Evolutionary conservation across 441 rosid species (phyloP).

Genomic region (Gossypium schwendimanii): DNA sequence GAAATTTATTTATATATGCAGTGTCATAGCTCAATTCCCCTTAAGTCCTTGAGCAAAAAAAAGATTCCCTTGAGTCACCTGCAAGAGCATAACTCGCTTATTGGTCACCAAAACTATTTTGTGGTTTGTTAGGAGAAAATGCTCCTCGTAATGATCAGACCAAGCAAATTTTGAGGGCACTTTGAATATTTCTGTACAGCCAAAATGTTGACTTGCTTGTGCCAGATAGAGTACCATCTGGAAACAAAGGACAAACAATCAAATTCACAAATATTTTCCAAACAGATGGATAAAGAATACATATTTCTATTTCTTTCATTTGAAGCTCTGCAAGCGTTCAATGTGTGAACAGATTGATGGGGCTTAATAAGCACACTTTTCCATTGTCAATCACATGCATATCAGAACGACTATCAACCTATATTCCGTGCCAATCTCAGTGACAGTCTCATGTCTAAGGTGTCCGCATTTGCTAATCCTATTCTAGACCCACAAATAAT

Average conservation of each 20-base stretch:
- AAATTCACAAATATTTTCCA: conserved; percentile 19
- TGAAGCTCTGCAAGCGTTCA: neutral
- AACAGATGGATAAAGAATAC: neutral
- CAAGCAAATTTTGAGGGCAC: conserved; percentile 91
- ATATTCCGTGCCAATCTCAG: neutral
- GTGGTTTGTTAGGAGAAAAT: conserved; percentile 68
- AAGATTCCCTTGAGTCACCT: conserved; percentile 38
- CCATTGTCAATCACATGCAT: neutral
- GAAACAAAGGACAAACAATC: conserved; percentile 19
- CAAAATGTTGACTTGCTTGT: conserved; percentile 83
- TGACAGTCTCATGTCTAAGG: neutral
- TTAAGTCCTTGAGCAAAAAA: conserved; percentile 13
- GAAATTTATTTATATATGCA: neutral
- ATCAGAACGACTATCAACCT: neutral
- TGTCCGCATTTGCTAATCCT: neutral
- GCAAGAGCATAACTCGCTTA: conserved; percentile 78
- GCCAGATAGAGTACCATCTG: conserved; percentile 91
- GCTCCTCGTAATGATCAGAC: conserved; percentile 86
- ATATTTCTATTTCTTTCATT: neutral
- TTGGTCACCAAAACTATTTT: conserved; percentile 77
- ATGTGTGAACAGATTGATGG: neutral
- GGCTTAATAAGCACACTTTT: neutral
- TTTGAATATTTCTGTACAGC: conserved; percentile 86
- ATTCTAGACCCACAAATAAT: neutral
- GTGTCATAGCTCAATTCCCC: conserved; percentile 7